Evolutionary conservation across 2,329 filamentous ascomycete genomes (phyloP), one percentile per base, ranked within the genome.

Genomic region (Fusarium robinianum): DNA sequence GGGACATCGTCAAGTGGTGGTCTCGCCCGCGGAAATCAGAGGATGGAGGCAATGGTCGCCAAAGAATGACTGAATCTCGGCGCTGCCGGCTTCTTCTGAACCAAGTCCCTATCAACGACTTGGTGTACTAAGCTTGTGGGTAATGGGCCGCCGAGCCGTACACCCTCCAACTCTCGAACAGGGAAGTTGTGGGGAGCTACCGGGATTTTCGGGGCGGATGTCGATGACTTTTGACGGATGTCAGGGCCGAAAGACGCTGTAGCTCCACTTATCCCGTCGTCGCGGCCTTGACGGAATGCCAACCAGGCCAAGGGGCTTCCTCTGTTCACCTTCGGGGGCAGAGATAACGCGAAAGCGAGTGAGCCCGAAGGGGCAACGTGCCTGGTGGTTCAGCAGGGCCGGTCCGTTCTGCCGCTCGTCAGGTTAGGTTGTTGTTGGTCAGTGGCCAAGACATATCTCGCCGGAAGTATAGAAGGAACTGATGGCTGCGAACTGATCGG

Each of bases 151-250:
- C 14, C 36, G 25, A 56, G 51, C 57, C 57, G 57, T 50, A 34
- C 41, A 51, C 26, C 44, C 56, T 49, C 53, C 39, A 43, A 34
- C 26, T 49, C 47, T 36, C 9, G 25, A 54, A 56, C 29, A 22
- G 49, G 52, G 26, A 55, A 50, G 15, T 37, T 58, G 50, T 59
- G 53, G 58, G 52, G 56, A 45, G 39, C 32, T 41, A 40, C 52
- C 58, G 58, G 58, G 52, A 53, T 55, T 54, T 59, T 61, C 58
- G 58, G 58, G 58, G 56, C 58, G 58, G 58, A 57, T 35, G 34
- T 44, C 44, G 34, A 42, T 31, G 40, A 24, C 38, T 42, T 49
- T 43, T 35, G 46, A 41, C 58, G 58, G 58, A 61, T 61, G 58
- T 43, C 46, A 61, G 58, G 58, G 49, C 58, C 58, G 58, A 60